A percentile compares a stretch with the other conserved stretches of the same genome.
Conservation (phyloP, 495 filamentous ascomycete genomes). For the Penicillium pulvis region DNA sequence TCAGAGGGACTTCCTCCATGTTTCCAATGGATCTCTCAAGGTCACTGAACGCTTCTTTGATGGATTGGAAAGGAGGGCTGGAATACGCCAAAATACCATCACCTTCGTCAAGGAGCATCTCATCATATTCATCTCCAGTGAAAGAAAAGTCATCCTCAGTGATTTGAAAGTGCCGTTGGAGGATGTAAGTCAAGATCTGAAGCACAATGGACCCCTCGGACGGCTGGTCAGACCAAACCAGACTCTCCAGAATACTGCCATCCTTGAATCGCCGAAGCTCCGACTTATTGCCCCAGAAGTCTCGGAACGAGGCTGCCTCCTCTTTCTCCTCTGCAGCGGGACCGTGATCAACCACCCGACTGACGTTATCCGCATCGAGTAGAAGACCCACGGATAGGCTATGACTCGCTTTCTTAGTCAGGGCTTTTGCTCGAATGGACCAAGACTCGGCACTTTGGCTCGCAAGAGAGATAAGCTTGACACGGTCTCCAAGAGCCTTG, state of each 20-base stretch:
- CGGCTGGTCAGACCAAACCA: constrained; percentile 75
- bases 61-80: constrained; percentile 53
- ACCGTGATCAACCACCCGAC: constrained; percentile 80
- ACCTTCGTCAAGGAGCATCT: constrained; percentile 51
- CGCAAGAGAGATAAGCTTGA: constrained; percentile 62
- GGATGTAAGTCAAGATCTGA: constrained; percentile 76
- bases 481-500: constrained; percentile 73
- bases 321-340: constrained; percentile 75
- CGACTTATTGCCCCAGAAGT: constrained; percentile 57
- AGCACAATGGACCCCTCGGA: constrained; percentile 65
- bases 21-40: constrained; percentile 72
- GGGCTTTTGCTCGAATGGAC: constrained; percentile 31
- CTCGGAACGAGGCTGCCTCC: constrained; percentile 47
- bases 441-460: constrained; percentile 40
- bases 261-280: constrained; percentile 59
- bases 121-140: constrained; percentile 61
- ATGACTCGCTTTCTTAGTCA: constrained; percentile 27
- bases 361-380: constrained; percentile 68
- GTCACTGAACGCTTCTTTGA: constrained; percentile 64
- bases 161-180: constrained; percentile 63
- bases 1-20: constrained; percentile 78
- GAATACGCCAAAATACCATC: constrained; percentile 39
- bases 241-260: constrained; percentile 60
- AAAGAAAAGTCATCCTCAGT: constrained; percentile 56
- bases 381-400: constrained; percentile 65